Evolutionary conservation across 768 basidiomycete species (phyloP).

Genomic region (Austroboletus festivus): DNA sequence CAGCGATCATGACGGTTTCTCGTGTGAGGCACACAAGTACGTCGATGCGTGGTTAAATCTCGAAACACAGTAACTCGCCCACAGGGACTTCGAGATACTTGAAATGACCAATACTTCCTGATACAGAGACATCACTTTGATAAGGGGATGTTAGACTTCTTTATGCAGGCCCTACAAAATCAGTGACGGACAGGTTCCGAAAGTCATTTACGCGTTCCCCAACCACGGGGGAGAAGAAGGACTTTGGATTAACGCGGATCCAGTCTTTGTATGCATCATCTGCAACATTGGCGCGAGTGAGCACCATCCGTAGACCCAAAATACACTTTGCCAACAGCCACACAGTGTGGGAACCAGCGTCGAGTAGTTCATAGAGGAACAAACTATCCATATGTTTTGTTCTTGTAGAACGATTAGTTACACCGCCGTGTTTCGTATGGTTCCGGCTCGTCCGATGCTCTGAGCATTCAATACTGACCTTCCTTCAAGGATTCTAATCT

Average conservation of each 20-base stretch:
- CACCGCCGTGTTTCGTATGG: conserved; percentile 66
- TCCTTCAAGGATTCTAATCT: conserved; percentile 73
- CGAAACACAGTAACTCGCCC: not conserved
- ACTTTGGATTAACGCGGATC: conserved; percentile 82
- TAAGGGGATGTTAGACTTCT: conserved; percentile 58
- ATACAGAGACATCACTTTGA: conserved; percentile 5
- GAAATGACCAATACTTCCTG: conserved; percentile 32
- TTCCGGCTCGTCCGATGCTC: not conserved
- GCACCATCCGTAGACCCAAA: conserved; percentile 17
- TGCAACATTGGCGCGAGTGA: conserved; percentile 91
- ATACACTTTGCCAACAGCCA: conserved; percentile 1
- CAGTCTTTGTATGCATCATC: conserved; percentile 77
- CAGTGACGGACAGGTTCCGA: conserved; percentile 45
- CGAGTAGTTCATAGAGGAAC: conserved; percentile 75
- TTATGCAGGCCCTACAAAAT: conserved; percentile 75
- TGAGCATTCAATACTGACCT: conserved; percentile 2
- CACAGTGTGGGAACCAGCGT: conserved; percentile 89
- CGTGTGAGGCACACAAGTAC: conserved; percentile 89
- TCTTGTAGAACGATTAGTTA: conserved; percentile 4
- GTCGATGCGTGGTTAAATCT: not conserved
- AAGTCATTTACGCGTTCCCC: conserved; percentile 37
- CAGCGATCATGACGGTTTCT: conserved; percentile 73
- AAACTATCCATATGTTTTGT: conserved; percentile 52
- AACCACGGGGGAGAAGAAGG: conserved; percentile 58
- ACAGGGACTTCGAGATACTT: conserved; percentile 88